These are phyloP conservation scores for Chlamydomonas schloesseri DNA, from an alignment of 139 green algal species.

Conservation along the genomic window DNA sequence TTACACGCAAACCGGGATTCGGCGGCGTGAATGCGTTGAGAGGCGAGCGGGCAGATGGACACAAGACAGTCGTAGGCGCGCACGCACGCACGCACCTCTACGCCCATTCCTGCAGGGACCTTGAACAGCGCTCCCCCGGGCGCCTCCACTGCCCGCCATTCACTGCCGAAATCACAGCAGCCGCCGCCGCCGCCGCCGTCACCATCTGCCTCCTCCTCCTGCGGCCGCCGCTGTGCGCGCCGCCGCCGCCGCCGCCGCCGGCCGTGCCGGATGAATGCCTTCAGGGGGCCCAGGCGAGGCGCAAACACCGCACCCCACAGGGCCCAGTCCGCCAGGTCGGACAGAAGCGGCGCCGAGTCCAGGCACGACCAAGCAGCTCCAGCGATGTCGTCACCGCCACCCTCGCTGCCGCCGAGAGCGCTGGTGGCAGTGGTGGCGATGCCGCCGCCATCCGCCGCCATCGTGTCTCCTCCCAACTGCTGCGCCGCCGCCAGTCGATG, in stretches of 20 bases:
- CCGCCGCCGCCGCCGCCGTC: neutral
- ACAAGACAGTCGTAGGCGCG: no score
- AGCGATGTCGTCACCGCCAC: neutral
- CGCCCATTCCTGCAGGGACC: neutral
- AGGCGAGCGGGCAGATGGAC: no score
- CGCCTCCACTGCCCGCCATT: conserved; percentile 5
- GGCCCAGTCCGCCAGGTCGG: conserved; percentile 23
- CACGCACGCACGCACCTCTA: neutral
- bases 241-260: no score
- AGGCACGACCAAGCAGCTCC: neutral
- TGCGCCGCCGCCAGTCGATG: neutral
- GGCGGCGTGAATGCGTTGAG: no score
- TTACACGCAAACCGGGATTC: no score
- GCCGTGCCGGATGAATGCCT: neutral
- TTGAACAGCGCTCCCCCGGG: conserved; percentile 13
- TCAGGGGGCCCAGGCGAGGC: conserved; percentile 30
- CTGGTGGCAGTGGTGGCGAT: no score
- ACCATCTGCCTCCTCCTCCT: neutral
- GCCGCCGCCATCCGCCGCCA: neutral
- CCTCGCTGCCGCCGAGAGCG: neutral
- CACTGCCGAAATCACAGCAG: neutral
- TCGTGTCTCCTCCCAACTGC: no score
- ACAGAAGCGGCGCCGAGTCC: conserved; percentile 11
- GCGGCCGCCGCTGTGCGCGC: no score
- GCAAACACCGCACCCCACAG: conserved; percentile 38